phyloP scores from a whole-genome alignment of 2,329 filamentous ascomycete genomes.

The Paramyrothecium sp. region DNA sequence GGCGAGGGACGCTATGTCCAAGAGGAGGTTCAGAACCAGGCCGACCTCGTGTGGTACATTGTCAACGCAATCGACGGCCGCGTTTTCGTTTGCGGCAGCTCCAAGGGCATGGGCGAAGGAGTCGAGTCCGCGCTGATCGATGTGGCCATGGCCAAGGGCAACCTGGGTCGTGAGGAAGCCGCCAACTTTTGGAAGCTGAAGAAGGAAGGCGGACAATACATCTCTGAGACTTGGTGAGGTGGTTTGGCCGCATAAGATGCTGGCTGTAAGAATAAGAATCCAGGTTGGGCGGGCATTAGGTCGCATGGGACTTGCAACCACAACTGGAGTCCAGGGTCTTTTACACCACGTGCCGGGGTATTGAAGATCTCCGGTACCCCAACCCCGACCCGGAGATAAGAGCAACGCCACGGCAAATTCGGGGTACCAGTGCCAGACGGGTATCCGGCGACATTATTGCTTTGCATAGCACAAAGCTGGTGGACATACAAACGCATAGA shows the following conservation, averaged over 20 bases:
- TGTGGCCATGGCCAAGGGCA: constrained; percentile 90
- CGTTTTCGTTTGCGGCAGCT: constrained; percentile 94
- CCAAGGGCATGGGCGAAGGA: constrained; percentile 95
- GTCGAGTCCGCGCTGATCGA: constrained; percentile 86
- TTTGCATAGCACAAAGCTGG: no score
- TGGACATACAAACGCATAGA: no score
- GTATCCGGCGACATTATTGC: no score
- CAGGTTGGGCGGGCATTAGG: no score
- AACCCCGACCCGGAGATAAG: background rate
- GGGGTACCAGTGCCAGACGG: background rate
- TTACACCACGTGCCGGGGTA: no score
- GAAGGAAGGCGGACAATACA: constrained; percentile 91
- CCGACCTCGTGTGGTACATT: constrained; percentile 97
- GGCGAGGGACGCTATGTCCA: constrained; percentile 91
- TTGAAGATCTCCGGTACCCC: background rate
- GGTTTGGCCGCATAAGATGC: background rate
- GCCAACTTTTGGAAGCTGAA: constrained; percentile 87
- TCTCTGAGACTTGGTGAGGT: constrained; percentile 72
- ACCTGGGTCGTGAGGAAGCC: constrained; percentile 78
- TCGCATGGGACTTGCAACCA: no score
- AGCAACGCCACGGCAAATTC: background rate
- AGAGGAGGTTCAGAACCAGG: constrained; percentile 87
- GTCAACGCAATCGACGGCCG: constrained; percentile 95
- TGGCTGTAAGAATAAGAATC: no score
- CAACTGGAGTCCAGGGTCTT: no score